phyloP scores from a whole-genome alignment of 176 grass and related monocot species.

The Paspalum notatum region DNA sequence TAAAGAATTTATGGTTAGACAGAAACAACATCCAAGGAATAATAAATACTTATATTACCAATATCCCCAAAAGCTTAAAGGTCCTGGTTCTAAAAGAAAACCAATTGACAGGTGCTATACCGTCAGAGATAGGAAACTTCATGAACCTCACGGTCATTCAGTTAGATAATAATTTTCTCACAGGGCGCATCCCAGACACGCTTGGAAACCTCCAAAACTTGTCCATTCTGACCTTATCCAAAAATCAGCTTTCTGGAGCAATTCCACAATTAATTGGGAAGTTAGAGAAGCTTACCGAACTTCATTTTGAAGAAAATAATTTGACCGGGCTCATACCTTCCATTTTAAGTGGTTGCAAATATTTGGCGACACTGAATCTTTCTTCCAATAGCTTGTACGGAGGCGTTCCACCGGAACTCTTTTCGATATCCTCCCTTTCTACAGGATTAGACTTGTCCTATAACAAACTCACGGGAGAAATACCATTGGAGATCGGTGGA shows the following conservation, averaged over 20 bases:
- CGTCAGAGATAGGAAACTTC: neutral
- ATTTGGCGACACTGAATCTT: conserved; percentile 28
- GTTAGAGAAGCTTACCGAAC: neutral
- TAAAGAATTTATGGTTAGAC: neutral
- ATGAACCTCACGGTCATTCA: neutral
- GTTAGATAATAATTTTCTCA: neutral
- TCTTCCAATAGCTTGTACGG: conserved; percentile 29
- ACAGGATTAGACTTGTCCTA: conserved; percentile 4
- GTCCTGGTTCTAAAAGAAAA: neutral
- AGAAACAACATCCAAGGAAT: conserved; percentile 8
- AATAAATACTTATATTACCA: conserved; percentile 12
- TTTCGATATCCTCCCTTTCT: conserved; percentile 20
- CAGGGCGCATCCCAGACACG: neutral
- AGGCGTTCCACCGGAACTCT: neutral
- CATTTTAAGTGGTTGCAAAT: neutral
- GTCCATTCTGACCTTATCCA: neutral
- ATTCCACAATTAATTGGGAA: conserved; percentile 18
- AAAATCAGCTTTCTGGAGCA: no score
- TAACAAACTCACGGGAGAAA: conserved; percentile 22
- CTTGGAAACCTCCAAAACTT: conserved; percentile 15
- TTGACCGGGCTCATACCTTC: conserved; percentile 21
- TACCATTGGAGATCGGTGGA: conserved; percentile 17
- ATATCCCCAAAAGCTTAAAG: conserved; percentile 8
- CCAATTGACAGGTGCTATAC: neutral
- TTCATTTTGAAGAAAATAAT: conserved; percentile 27